These are phyloP conservation scores for Pythium coloratum DNA, from an alignment of 352 stramenopile genomes.

Conservation along the genomic window DNA sequence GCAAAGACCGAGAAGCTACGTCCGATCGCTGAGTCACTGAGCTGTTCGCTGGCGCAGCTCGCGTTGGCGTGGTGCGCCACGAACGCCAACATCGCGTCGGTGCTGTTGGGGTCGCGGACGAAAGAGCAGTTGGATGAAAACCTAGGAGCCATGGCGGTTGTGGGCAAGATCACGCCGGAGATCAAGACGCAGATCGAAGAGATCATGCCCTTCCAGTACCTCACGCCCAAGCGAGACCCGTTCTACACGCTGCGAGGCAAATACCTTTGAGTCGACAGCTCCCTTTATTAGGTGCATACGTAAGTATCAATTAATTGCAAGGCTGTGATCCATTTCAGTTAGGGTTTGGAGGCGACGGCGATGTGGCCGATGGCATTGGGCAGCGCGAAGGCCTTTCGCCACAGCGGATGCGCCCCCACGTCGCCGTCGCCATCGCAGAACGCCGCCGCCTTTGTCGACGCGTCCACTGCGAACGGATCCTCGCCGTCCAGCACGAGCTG, in stretches of 20 bases:
- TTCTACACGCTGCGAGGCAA: too few species aligned
- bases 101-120: neutral
- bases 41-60: neutral
- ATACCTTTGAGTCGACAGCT: too few species aligned
- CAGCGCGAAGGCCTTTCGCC: conserved; percentile 5
- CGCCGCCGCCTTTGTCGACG: neutral
- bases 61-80: neutral
- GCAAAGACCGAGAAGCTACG: neutral
- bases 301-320: too few species aligned
- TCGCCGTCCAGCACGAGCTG: conserved; percentile 17
- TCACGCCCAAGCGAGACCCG: too few species aligned
- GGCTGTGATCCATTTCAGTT: too few species aligned
- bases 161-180: neutral
- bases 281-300: too few species aligned
- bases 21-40: neutral
- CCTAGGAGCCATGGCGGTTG: neutral
- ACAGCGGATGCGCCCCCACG: conserved; percentile 5
- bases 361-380: neutral
- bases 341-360: conserved; percentile 8
- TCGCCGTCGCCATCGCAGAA: neutral
- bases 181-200: neutral
- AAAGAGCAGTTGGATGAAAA: neutral
- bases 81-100: neutral
- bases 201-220: neutral
- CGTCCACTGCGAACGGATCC: conserved; percentile 9